Conservation (phyloP, 2,329 filamentous ascomycete genomes). For the Fonsecaea pugnacius region DNA sequence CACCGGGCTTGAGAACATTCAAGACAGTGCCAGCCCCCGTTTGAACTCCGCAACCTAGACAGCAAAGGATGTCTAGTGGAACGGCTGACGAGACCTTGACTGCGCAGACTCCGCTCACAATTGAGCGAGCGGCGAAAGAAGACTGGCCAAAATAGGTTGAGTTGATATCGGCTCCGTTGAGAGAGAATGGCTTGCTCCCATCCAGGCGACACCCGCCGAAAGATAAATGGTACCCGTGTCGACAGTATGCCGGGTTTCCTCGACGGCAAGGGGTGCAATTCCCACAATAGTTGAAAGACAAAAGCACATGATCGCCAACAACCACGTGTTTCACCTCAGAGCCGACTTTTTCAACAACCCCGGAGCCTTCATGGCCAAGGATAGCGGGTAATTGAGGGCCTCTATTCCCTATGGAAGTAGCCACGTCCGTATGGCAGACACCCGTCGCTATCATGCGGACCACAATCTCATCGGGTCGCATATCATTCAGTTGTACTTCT, state of each 20-base stretch:
- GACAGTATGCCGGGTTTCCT: slow-evolving; percentile 19
- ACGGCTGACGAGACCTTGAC: slow-evolving; percentile 32
- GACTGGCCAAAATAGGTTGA: slow-evolving; percentile 39
- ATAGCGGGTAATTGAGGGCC: slow-evolving; percentile 65
- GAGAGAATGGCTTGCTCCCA: slow-evolving; percentile 18
- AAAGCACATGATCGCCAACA: slow-evolving; percentile 85
- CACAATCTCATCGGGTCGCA: slow-evolving; percentile 85
- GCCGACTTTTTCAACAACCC: slow-evolving; percentile 59
- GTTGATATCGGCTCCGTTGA: slow-evolving; percentile 17
- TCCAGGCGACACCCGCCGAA: slow-evolving; percentile 18
- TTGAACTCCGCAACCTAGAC: slow-evolving; percentile 39
- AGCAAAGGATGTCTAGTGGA: slow-evolving; percentile 33
- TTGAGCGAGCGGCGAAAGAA: slow-evolving; percentile 35
- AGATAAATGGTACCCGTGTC: slow-evolving; percentile 10
- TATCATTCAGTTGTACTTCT: slow-evolving; percentile 9
- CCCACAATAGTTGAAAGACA: slow-evolving; percentile 20
- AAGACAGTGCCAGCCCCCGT: slow-evolving; percentile 38
- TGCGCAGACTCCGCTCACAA: slow-evolving; percentile 32
- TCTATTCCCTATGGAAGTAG: slow-evolving; percentile 44
- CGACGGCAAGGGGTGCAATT: slow-evolving; percentile 18
- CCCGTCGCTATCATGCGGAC: slow-evolving; percentile 86
- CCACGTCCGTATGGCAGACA: slow-evolving; percentile 79
- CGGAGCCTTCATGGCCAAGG: slow-evolving; percentile 59
- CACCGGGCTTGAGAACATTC: slow-evolving; percentile 26
- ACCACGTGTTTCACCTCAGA: slow-evolving; percentile 67